Evolutionary conservation across 371 early-diverging fungal species (phyloP).

Genomic region (Lichtheimia hyalospora): DNA sequence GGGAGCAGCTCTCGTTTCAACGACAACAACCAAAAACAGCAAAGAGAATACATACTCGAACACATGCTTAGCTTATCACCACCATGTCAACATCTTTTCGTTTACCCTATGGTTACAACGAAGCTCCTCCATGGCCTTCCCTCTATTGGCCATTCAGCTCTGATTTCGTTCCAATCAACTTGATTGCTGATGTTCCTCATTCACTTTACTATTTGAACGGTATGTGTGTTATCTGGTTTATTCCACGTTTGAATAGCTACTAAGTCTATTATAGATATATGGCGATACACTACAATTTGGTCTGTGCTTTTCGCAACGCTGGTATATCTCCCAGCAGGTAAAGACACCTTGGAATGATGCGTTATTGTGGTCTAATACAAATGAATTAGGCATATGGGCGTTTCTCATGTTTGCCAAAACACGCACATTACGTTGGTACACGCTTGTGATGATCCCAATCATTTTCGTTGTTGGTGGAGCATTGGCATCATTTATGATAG

Average conservation of each 20-base stretch:
- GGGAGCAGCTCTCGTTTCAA: no score
- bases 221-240: not conserved
- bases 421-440: slow-evolving; percentile 51
- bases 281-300: slow-evolving; percentile 51
- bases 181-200: slow-evolving; percentile 46
- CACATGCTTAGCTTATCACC: not conserved
- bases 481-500: slow-evolving; percentile 56
- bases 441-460: slow-evolving; percentile 46
- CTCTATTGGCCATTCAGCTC: slow-evolving; percentile 64
- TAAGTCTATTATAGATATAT: slow-evolving; percentile 32
- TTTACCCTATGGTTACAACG: slow-evolving; percentile 55
- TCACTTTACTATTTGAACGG: slow-evolving; percentile 47
- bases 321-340: slow-evolving; percentile 52
- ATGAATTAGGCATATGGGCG: slow-evolving; percentile 27
- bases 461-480: slow-evolving; percentile 55
- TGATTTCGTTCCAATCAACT: slow-evolving; percentile 36
- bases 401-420: slow-evolving; percentile 52
- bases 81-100: slow-evolving; percentile 42
- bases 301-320: slow-evolving; percentile 40
- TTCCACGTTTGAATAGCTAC: no score
- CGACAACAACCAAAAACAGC: no score
- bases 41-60: no score
- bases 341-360: not conserved
- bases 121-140: slow-evolving; percentile 60
- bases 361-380: not conserved